These are phyloP conservation scores for Andrographis paniculata DNA, from an alignment of 305 asterid species.

Conservation along the genomic window DNA sequence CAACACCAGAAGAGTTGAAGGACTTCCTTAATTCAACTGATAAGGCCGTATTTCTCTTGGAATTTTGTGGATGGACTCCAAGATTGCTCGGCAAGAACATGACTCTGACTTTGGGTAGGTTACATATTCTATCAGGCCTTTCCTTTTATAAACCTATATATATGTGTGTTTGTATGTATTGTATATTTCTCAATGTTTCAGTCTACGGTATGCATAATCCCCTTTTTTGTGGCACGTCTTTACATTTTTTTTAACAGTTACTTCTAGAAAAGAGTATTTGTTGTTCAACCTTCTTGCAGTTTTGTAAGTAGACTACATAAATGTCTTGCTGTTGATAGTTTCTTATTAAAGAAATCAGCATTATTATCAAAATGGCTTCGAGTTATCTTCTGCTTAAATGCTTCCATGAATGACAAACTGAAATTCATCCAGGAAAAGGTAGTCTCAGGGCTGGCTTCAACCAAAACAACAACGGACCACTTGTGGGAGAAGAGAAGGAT, in stretches of 20 bases:
- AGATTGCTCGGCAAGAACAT: conserved; percentile 43
- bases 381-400: not conserved
- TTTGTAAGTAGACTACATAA: conserved; percentile 5
- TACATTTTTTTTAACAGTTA: conserved; percentile 10
- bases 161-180: too few species aligned
- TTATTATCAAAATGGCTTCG: not conserved
- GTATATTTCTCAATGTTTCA: too few species aligned
- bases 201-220: too few species aligned
- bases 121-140: conserved; percentile 3
- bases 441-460: conserved; percentile 33
- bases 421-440: conserved; percentile 22
- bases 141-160: not conserved
- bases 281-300: not conserved
- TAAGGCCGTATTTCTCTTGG: conserved; percentile 75
- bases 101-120: conserved; percentile 34
- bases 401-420: not conserved
- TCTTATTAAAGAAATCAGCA: not conserved
- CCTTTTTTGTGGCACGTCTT: conserved; percentile 2
- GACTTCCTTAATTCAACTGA: conserved; percentile 76
- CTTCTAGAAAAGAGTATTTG: conserved; percentile 4
- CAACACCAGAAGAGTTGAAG: conserved; percentile 45
- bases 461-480: conserved; percentile 45
- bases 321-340: too few species aligned
- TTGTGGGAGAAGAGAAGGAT: conserved; percentile 26
- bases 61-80: conserved; percentile 88